Evolutionary conservation across 768 basidiomycete species (phyloP).

Genomic region (Mycena venus): DNA sequence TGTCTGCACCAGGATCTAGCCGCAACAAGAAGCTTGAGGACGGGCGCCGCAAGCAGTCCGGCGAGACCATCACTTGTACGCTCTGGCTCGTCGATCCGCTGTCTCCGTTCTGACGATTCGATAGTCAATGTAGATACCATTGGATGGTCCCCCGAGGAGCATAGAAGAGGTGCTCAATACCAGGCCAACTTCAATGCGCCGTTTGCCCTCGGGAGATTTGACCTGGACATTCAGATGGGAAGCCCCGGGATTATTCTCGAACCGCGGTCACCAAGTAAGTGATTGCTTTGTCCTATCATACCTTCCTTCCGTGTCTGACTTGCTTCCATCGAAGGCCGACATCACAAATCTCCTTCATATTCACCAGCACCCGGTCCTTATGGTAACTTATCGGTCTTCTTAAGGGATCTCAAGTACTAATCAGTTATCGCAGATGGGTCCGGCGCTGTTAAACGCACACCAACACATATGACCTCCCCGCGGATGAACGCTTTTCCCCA

Average conservation of each 20-base stretch:
- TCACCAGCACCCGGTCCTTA: slow-evolving; percentile 6
- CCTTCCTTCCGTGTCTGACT: not conserved
- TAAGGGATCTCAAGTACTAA: not conserved
- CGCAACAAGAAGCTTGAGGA: slow-evolving; percentile 28
- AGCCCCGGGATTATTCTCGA: not conserved
- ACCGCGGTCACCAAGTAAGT: not conserved
- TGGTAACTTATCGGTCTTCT: not conserved
- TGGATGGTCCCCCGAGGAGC: not conserved
- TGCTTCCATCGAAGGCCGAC: not conserved
- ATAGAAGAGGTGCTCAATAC: not conserved
- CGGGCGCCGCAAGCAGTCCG: slow-evolving; percentile 13
- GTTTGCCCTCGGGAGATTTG: not conserved
- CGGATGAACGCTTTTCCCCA: slow-evolving; percentile 14
- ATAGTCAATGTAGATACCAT: slow-evolving; percentile 13
- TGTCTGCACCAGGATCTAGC: slow-evolving; percentile 33
- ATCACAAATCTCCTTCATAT: slow-evolving; percentile 1
- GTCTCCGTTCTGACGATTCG: not conserved
- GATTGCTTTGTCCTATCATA: not conserved
- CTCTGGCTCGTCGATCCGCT: not conserved
- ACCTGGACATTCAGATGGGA: slow-evolving; percentile 16
- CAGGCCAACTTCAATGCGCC: not conserved
- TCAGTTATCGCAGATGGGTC: slow-evolving; percentile 9
- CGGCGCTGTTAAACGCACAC: slow-evolving; percentile 8
- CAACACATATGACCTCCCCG: not conserved
- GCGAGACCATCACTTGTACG: slow-evolving; percentile 11